Evolutionary conservation across 352 stramenopile species (phyloP), one percentile per base, ranked within the genome.

Genomic region (Achlya hypogyna): DNA sequence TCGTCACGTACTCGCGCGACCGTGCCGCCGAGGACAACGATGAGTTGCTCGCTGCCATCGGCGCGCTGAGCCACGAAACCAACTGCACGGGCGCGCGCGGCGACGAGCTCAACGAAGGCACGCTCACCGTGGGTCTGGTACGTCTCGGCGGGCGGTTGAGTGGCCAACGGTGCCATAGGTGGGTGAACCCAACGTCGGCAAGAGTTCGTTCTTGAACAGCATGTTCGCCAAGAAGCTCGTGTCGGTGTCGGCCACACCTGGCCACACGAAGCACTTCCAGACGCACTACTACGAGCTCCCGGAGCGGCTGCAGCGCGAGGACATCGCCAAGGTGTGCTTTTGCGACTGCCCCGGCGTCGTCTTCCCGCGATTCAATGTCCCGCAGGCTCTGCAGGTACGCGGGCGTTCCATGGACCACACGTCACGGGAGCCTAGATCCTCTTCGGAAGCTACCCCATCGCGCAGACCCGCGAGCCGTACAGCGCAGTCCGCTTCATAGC

Each of bases 391-490:
- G 32, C 84, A 93, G 63, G 63, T 69, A 52, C n/a, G 51, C 25
- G 34, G 20, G 18, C 28, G 9, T 1, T 65, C 18, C 9, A 65
- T 65, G 18, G n/a, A 64, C 18, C 20, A 20, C 10, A 60, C 5
- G 5, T 49, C 23, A 34, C n/a, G 12, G 25, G 6, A 20, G 43
- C 9, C 20, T 58, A 70, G 72, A 88, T 89, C 29, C 72, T 93
- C 9, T 90, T 93, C 68, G 84, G 84, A 20, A 90, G 82, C 70
- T 93, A 86, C 62, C 84, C 84, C 1, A 93, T 93, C 49, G 82
- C 84, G 12, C 87, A 96, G 72, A 91, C 86, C 8, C 81, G 87
- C 12, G 87, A 95, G 58, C 83, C 87, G 27, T 96, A 87, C 72
- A 93, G 82, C 59, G 83, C 86, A 10, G 78, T 94, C 35, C 84